A percentile compares a stretch with the other conserved stretches of the same genome.
phyloP scores from a whole-genome alignment of 139 green algal species.

The Yamagishiella unicocca region DNA sequence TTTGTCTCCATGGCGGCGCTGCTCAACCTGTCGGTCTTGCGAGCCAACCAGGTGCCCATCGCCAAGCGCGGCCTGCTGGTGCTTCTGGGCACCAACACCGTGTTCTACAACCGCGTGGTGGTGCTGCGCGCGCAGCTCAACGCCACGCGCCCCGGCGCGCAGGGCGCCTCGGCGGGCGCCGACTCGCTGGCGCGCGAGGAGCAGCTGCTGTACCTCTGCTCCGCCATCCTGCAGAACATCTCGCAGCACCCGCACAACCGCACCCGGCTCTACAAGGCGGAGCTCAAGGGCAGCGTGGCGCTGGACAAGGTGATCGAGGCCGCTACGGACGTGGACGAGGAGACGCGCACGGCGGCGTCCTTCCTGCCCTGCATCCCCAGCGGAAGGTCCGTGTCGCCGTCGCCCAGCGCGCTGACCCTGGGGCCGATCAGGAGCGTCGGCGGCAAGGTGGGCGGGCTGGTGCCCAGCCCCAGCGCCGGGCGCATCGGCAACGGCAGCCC shows the following conservation, averaged over 20 bases:
- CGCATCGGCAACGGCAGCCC: neutral
- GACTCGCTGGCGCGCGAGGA: slow-evolving; percentile 52
- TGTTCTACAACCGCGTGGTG: slow-evolving; percentile 59
- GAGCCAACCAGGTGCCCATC: slow-evolving; percentile 68
- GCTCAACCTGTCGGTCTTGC: slow-evolving; percentile 78
- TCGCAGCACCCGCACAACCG: slow-evolving; percentile 76
- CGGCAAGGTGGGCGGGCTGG: neutral
- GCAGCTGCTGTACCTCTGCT: slow-evolving; percentile 69
- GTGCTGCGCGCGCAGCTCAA: slow-evolving; percentile 28
- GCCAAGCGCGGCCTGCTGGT: slow-evolving; percentile 70
- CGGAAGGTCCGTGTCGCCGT: neutral
- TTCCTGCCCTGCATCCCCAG: slow-evolving; percentile 30
- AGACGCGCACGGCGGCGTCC: slow-evolving; percentile 14
- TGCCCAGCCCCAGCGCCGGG: neutral
- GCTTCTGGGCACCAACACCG: slow-evolving; percentile 73
- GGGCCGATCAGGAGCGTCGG: neutral
- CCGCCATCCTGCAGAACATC: slow-evolving; percentile 77
- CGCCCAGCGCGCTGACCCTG: neutral
- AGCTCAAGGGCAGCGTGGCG: slow-evolving; percentile 64
- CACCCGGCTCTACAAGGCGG: slow-evolving; percentile 77
- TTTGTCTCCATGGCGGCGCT: slow-evolving; percentile 65
- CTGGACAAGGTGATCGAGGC: slow-evolving; percentile 55
- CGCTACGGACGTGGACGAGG: slow-evolving; percentile 50
- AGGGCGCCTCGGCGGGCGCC: neutral
- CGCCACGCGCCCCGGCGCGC: slow-evolving; percentile 13